phyloP scores from a whole-genome alignment of 139 green algal species.

The Micromonas commoda region DNA sequence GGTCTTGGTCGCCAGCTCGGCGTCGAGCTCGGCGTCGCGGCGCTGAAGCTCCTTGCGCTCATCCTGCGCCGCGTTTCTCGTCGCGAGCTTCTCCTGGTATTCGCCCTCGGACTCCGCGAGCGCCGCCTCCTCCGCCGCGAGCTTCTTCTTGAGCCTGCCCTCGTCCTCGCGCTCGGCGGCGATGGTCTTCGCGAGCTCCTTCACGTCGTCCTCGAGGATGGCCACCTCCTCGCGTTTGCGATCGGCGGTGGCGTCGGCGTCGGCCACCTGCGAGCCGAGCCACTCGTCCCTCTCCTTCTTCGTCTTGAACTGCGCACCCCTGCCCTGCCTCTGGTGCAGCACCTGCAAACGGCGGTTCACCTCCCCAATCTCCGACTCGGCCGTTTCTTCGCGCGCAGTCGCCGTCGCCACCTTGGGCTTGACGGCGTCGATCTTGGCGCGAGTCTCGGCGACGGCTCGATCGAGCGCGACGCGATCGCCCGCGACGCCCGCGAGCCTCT shows the following conservation, averaged over 20 bases:
- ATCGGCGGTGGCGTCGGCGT: slow-evolving; percentile 29
- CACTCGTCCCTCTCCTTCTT: slow-evolving; percentile 64
- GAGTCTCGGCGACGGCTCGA: slow-evolving; percentile 23
- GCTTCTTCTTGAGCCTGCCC: background rate
- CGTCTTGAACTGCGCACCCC: slow-evolving; percentile 51
- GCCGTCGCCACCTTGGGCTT: slow-evolving; percentile 11
- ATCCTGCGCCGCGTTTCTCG: slow-evolving; percentile 31
- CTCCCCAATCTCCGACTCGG: slow-evolving; percentile 27
- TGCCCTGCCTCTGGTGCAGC: slow-evolving; percentile 71
- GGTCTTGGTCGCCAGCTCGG: slow-evolving; percentile 22
- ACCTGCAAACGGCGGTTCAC: slow-evolving; percentile 36
- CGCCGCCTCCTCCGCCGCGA: background rate
- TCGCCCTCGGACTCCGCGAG: slow-evolving; percentile 10
- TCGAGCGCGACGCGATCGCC: slow-evolving; percentile 8
- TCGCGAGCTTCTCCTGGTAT: background rate
- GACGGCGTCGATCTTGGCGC: slow-evolving; percentile 20
- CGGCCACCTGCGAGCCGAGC: slow-evolving; percentile 40
- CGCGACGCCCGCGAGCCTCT: slow-evolving; percentile 34
- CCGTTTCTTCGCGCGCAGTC: slow-evolving; percentile 25
- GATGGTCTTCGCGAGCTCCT: slow-evolving; percentile 22
- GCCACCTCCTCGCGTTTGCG: slow-evolving; percentile 32
- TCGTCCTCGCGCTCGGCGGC: slow-evolving; percentile 15
- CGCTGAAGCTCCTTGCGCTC: slow-evolving; percentile 38
- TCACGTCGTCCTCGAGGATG: slow-evolving; percentile 30
- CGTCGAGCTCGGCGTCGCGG: slow-evolving; percentile 20